Percentiles rank a stretch among this genome's conserved stretches.
These are phyloP conservation scores for Hibiscus mutabilis DNA, from an alignment of 345 rosid genomes.

Conservation along the genomic window DNA sequence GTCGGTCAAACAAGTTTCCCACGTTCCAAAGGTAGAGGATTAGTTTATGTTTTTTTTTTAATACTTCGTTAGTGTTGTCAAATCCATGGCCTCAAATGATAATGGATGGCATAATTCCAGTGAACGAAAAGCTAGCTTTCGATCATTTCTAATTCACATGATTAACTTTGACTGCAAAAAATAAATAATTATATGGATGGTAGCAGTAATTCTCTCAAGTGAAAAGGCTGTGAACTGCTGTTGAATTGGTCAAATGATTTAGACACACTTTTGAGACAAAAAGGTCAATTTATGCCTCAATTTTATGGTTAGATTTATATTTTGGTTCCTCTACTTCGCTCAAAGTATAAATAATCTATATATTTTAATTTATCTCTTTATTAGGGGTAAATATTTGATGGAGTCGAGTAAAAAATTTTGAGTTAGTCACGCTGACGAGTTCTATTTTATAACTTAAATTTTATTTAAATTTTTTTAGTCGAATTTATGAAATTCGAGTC, in stretches of 20 bases:
- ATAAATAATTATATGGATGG: neutral
- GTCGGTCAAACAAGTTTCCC: conserved; percentile 35
- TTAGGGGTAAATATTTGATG: too few species aligned
- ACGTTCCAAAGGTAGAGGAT: conserved; percentile 23
- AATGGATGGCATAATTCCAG: conserved; percentile 12
- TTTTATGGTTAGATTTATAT: too few species aligned
- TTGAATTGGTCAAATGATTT: neutral
- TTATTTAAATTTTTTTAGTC: too few species aligned
- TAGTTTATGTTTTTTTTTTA: neutral
- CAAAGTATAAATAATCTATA: too few species aligned
- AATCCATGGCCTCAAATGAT: conserved; percentile 24
- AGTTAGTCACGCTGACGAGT: too few species aligned
- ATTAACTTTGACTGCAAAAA: neutral
- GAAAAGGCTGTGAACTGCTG: neutral
- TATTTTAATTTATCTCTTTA: too few species aligned
- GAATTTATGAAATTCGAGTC: too few species aligned
- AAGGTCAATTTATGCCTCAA: neutral
- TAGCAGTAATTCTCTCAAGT: neutral
- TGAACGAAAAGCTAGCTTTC: neutral
- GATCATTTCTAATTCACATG: neutral
- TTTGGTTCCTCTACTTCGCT: too few species aligned
- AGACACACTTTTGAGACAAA: neutral
- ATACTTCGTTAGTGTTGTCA: conserved; percentile 35
- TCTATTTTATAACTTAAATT: too few species aligned
- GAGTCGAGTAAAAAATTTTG: too few species aligned